A percentile compares a stretch with the other conserved stretches of the same genome.
phyloP scores from a whole-genome alignment of 306 rosid species.

The Quercus rubra region DNA sequence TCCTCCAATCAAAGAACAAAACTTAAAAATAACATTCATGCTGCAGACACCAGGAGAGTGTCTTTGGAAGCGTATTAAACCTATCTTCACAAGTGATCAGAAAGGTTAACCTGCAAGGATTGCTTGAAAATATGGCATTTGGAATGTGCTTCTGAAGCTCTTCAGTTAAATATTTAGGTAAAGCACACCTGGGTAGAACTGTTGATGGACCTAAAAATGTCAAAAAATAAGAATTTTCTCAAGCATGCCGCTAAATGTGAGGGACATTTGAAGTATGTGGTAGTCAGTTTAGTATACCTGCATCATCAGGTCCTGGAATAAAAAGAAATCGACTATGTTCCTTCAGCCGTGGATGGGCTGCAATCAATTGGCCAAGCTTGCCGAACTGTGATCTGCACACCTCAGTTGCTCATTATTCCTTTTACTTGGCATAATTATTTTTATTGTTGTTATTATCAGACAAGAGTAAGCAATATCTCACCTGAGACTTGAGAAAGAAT shows the following conservation, averaged over 20 bases:
- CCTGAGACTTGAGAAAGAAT: slow-evolving; percentile 74
- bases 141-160: slow-evolving; percentile 78
- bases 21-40: background rate
- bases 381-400: slow-evolving; percentile 74
- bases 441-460: background rate
- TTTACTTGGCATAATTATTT: background rate
- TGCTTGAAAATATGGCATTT: slow-evolving; percentile 83
- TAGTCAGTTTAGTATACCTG: slow-evolving; percentile 50
- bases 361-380: slow-evolving; percentile 75
- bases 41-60: background rate
- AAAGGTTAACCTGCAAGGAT: slow-evolving; percentile 80
- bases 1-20: background rate
- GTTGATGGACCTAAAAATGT: slow-evolving; percentile 67
- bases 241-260: background rate
- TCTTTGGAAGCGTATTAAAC: background rate
- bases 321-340: slow-evolving; percentile 76
- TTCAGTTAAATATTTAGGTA: slow-evolving; percentile 77
- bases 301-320: slow-evolving; percentile 94
- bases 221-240: background rate
- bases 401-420: slow-evolving; percentile 15
- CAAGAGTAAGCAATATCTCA: slow-evolving; percentile 28
- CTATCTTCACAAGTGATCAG: background rate
- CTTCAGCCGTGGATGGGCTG: slow-evolving; percentile 59
- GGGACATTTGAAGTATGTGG: slow-evolving; percentile 3
- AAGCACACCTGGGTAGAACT: slow-evolving; percentile 68